These are phyloP conservation scores for Straminergon stramineum DNA, from an alignment of 225 moss, liverwort and hornwort genomes.

Conservation along the genomic window DNA sequence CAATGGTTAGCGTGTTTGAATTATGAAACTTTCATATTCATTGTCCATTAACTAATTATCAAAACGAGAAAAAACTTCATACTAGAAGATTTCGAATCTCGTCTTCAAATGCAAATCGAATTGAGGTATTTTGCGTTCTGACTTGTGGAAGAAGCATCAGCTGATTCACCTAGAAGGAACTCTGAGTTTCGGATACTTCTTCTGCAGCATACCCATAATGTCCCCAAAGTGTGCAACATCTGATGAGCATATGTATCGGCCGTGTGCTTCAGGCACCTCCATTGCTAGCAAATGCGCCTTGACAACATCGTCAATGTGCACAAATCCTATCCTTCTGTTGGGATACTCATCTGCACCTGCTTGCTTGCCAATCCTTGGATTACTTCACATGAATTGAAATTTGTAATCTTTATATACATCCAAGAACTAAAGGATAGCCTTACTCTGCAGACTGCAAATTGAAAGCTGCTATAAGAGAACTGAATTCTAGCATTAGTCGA, in stretches of 20 bases:
- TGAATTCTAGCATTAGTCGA: neutral
- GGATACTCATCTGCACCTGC: conserved; percentile 53
- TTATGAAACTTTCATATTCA: neutral
- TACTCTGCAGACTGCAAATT: neutral
- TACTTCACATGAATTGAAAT: neutral
- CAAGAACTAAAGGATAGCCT: neutral
- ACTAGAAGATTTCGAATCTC: neutral
- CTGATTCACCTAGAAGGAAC: conserved; percentile 41
- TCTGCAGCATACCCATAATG: conserved; percentile 37
- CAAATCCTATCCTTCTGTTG: conserved; percentile 70
- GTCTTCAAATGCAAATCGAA: neutral
- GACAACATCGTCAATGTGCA: conserved; percentile 91
- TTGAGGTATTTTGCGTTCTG: neutral
- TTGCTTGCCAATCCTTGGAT: neutral
- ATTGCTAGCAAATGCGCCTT: conserved; percentile 65
- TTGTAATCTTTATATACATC: neutral
- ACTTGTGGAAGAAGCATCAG: neutral
- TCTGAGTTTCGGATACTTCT: conserved; percentile 43
- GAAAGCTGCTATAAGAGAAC: neutral
- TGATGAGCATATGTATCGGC: conserved; percentile 82
- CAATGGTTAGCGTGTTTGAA: neutral
- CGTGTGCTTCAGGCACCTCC: conserved; percentile 51
- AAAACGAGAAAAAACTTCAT: neutral
- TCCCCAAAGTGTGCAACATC: conserved; percentile 57
- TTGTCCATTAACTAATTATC: neutral